A percentile compares a stretch with the other conserved stretches of the same genome.
Evolutionary conservation across 1,284 basidiomycete genomes (phyloP).

Genomic region (Apiotrichum gamsii): DNA sequence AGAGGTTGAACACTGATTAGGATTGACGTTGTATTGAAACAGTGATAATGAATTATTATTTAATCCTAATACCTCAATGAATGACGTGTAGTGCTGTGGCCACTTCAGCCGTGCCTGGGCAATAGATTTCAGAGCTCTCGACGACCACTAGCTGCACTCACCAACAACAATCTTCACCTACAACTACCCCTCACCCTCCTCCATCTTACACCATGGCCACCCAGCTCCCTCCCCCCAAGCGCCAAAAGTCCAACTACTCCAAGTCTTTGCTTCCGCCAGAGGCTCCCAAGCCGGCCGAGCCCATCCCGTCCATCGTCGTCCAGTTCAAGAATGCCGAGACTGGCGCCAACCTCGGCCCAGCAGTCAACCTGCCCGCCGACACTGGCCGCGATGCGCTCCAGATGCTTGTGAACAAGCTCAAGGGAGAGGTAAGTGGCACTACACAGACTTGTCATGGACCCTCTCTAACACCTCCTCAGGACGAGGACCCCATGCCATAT

Average conservation of each 20-base stretch:
- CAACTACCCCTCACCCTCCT: not conserved
- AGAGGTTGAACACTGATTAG: no score
- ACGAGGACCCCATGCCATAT: constrained; percentile 83
- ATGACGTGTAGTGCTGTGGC: not conserved
- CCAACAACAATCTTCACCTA: no score
- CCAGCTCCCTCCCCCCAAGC: constrained; percentile 73
- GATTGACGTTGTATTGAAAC: no score
- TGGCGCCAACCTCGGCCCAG: constrained; percentile 69
- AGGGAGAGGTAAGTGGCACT: constrained; percentile 56
- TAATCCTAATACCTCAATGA: no score
- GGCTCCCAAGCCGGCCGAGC: constrained; percentile 51
- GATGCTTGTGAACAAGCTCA: constrained; percentile 75
- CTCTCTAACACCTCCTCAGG: no score
- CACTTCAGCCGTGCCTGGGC: no score
- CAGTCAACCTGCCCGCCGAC: constrained; percentile 80
- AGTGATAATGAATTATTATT: no score
- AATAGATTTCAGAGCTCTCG: not conserved
- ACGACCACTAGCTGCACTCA: not conserved
- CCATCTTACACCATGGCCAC: constrained; percentile 58
- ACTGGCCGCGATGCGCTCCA: constrained; percentile 77
- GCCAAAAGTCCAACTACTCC: constrained; percentile 72
- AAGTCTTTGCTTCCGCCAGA: constrained; percentile 43
- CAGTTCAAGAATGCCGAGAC: constrained; percentile 86
- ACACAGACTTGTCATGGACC: no score
- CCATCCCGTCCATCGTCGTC: constrained; percentile 67